Percentiles rank a stretch among this genome's conserved stretches.
phyloP scores from a whole-genome alignment of 176 grass and related monocot species.

The Aegilops sharonensis region DNA sequence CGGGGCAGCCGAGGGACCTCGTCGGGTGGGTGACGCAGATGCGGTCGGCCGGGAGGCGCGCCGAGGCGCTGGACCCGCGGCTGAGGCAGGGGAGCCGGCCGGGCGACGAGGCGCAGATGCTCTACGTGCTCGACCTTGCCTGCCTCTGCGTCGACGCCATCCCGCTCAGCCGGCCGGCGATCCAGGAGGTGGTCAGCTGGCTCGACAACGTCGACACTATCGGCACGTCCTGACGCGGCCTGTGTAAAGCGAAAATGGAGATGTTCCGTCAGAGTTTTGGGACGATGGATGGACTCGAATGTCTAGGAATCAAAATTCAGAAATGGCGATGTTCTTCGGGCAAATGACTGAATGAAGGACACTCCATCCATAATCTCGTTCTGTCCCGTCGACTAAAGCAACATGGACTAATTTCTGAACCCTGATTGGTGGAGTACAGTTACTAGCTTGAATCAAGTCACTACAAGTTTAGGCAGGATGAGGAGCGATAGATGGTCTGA shows the following conservation, averaged over 20 bases:
- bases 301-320: background rate
- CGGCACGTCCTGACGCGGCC: background rate
- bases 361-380: background rate
- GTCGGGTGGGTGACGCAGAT: conserved; percentile 38
- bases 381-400: too few relatives aligned
- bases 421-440: too few relatives aligned
- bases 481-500: too few relatives aligned
- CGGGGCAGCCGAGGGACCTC: conserved; percentile 21
- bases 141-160: conserved; percentile 35
- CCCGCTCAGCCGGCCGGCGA: conserved; percentile 49
- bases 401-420: too few relatives aligned
- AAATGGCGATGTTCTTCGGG: background rate
- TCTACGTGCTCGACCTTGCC: conserved; percentile 55
- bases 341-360: background rate
- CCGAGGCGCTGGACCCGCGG: conserved; percentile 24
- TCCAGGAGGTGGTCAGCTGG: conserved; percentile 55
- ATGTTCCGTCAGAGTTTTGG: background rate
- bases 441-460: too few relatives aligned
- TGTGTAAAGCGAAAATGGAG: background rate
- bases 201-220: conserved; percentile 48
- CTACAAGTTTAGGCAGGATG: too few relatives aligned
- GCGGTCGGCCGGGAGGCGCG: conserved; percentile 23
- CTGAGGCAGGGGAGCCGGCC: background rate
- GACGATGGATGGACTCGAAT: background rate
- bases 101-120: conserved; percentile 38